Evolutionary conservation across 2,329 filamentous ascomycete genomes (phyloP).

Genomic region (Endocalyx cinctus): DNA sequence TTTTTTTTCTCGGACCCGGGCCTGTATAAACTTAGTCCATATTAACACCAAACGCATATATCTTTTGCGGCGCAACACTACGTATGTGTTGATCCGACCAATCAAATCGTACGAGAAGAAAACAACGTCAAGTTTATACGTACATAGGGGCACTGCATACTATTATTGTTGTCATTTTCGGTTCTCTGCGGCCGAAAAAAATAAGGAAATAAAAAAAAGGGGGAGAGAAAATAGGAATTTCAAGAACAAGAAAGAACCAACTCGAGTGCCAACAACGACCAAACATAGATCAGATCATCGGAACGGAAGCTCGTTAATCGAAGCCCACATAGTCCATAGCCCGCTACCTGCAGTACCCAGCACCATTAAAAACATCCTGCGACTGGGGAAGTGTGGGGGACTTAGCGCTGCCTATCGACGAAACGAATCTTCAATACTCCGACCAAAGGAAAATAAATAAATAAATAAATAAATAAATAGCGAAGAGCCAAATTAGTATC

Average conservation of each 20-base stretch:
- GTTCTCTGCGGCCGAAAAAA: too few species aligned
- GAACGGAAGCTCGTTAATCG: neutral
- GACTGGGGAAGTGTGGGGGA: neutral
- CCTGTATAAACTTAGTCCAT: neutral
- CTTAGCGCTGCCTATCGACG: neutral
- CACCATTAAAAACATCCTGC: too few species aligned
- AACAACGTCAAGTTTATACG: slow-evolving; percentile 12
- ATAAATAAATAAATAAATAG: slow-evolving; percentile 5
- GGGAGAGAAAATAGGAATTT: too few species aligned
- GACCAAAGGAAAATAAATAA: neutral
- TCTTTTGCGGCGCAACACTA: neutral
- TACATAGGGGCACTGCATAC: slow-evolving; percentile 20
- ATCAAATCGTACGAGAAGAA: slow-evolving; percentile 4
- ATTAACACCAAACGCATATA: neutral
- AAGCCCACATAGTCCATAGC: neutral
- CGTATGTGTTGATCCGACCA: neutral
- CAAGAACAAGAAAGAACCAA: neutral
- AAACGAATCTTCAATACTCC: neutral
- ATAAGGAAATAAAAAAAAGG: too few species aligned
- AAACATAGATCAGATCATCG: slow-evolving; percentile 8
- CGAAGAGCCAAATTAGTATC: slow-evolving; percentile 2
- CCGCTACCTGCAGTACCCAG: too few species aligned
- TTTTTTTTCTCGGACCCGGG: slow-evolving; percentile 2
- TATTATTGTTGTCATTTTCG: slow-evolving; percentile 12
- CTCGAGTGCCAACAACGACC: neutral